Percentiles rank a stretch among this genome's conserved stretches.
phyloP scores from a whole-genome alignment of 257 asterid genomes.

The Solanum paucissectum region DNA sequence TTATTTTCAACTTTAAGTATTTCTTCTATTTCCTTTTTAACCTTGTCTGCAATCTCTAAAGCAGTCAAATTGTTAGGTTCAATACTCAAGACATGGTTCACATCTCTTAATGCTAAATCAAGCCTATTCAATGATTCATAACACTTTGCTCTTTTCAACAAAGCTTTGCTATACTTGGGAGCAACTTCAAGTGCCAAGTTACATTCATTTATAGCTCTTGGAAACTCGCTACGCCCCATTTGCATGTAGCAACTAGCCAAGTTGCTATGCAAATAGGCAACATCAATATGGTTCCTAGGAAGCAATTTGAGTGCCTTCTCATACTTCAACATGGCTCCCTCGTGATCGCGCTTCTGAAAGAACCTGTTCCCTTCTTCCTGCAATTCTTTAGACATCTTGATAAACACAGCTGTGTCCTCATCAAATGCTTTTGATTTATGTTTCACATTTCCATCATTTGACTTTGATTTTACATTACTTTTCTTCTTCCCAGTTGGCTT shows the following conservation, averaged over 20 bases:
- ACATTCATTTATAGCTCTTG: constrained; percentile 74
- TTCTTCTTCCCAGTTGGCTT: constrained; percentile 76
- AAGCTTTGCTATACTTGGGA: constrained; percentile 79
- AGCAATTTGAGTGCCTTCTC: constrained; percentile 80
- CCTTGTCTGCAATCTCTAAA: constrained; percentile 49
- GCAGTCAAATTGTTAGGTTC: constrained; percentile 78
- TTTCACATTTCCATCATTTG: constrained; percentile 29
- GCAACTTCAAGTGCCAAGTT: constrained; percentile 86
- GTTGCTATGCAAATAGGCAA: constrained; percentile 61
- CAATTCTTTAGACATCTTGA: constrained; percentile 75
- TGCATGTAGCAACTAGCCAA: constrained; percentile 91
- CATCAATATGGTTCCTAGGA: constrained; percentile 69
- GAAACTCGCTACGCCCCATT: constrained; percentile 80
- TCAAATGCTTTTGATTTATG: constrained; percentile 65
- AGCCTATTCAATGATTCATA: constrained; percentile 67
- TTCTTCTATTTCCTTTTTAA: constrained; percentile 38
- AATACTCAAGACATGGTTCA: constrained; percentile 52
- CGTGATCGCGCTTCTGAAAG: constrained; percentile 68
- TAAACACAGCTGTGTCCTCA: constrained; percentile 83
- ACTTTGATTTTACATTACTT: constrained; percentile 29
- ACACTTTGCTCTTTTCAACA: constrained; percentile 74
- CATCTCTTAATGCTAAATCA: constrained; percentile 76
- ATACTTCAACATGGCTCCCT: constrained; percentile 88
- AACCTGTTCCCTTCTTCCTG: constrained; percentile 81
- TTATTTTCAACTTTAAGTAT: constrained; percentile 40